Evolutionary conservation across 495 filamentous ascomycete genomes (phyloP), one percentile per base, ranked within the genome.

Genomic region (Neurospora tetraspora): DNA sequence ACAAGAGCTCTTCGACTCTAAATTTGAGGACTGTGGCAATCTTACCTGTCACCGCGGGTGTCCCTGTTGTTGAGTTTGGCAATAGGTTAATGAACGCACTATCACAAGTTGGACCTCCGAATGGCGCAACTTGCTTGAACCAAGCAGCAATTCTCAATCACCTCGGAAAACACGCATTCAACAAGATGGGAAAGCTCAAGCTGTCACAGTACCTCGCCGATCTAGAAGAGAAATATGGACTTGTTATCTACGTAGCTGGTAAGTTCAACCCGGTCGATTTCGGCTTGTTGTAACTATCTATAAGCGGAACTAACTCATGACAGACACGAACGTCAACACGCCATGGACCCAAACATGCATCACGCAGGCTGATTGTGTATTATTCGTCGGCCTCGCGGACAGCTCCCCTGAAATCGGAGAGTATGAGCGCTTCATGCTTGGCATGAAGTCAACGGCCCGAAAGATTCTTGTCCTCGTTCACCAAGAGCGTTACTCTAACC

Each of bases 271-370:
- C 69, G 3, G n/a, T 43, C 70, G 10, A 65, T 14, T n/a, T 69
- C n/a, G 65, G 9, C 39, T 20, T 45, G 11, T 43, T 4, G 39
- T n/a, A 14, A 18, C 69, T 20, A 12, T 71, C 36, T 69, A 68
- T 72, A 45, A 11, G 76, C 74, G 70, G 74, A 74, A 70, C 70
- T 79, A 69, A 78, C 73, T 37, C 14, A 80, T 81, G 81, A 39
- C 39, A 88, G 86, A 98, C 77, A 98, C 95, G 38, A 96, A 90
- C 73, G 94, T 98, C 72, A 97, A 96, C 78, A 89, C 96, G 0
- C 96, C 96, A 11, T 99, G 96, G 96, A 99, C 96, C 4, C 94
- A 98, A 79, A 98, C 96, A 1, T 99, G 96, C 77, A 98, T 99
- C 75, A 89, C 91, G 34, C 96, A 99, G 79, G 96, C 96, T 1